Conservation (phyloP, 306 rosid species). For the Rubus idaeus region DNA sequence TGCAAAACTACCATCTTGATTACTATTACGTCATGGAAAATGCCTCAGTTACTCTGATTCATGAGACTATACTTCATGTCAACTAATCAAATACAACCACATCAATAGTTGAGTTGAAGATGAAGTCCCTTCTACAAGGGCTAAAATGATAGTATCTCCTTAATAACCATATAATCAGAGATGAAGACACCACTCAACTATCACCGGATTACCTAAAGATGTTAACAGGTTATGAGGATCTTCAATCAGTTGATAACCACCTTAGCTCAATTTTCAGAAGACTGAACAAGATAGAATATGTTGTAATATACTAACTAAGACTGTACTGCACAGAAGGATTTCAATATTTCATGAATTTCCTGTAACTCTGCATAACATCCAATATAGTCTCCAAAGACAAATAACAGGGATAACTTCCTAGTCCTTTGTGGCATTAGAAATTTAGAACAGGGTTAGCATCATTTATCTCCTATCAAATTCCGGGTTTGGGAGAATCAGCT, state of each 20-base stretch:
- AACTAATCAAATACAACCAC: neutral
- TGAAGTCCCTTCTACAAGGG: neutral
- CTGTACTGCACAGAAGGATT: neutral
- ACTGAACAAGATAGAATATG: neutral
- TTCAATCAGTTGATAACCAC: neutral
- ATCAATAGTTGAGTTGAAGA: neutral
- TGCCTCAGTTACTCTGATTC: neutral
- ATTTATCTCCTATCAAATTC: neutral
- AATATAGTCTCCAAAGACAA: neutral
- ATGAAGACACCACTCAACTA: neutral
- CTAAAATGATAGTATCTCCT: neutral
- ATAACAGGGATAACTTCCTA: neutral
- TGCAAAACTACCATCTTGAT: neutral
- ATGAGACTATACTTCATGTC: neutral
- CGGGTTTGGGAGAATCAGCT: neutral
- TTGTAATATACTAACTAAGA: neutral
- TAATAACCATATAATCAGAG: neutral
- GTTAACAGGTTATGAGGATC: neutral
- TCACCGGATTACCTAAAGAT: neutral
- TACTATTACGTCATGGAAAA: neutral
- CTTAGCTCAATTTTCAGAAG: neutral
- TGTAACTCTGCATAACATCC: neutral
- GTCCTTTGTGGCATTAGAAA: neutral
- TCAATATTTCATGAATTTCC: neutral
- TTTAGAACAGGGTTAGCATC: neutral